phyloP scores from a whole-genome alignment of 495 filamentous ascomycete genomes.

The Astrothelium subdiscretum region DNA sequence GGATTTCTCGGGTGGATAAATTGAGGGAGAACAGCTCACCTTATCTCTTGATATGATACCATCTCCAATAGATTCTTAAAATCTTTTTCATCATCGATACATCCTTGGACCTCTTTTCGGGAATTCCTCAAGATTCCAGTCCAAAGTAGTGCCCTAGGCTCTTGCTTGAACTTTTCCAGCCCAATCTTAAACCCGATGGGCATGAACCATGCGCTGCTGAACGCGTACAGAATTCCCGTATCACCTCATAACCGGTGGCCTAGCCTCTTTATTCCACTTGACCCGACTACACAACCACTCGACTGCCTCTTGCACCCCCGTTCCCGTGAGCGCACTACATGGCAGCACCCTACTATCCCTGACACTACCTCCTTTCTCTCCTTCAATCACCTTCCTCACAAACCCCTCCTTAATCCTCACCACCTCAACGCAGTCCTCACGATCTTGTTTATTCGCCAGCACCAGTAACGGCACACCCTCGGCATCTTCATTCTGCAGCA shows the following conservation, averaged over 20 bases:
- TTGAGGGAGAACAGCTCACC: neutral
- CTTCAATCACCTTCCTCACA: constrained; percentile 87
- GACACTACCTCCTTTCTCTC: constrained; percentile 72
- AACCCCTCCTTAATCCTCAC: constrained; percentile 94
- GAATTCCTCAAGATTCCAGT: too few species aligned
- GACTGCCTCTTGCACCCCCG: constrained; percentile 84
- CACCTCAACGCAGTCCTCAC: constrained; percentile 95
- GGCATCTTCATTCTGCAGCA: constrained; percentile 72
- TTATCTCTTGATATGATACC: neutral
- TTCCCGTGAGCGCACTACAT: constrained; percentile 80
- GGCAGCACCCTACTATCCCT: constrained; percentile 86
- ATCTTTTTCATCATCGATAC: neutral
- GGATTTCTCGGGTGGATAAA: neutral
- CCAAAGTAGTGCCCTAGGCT: too few species aligned
- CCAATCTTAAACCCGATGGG: too few species aligned
- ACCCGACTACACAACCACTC: constrained; percentile 89
- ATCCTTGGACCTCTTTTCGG: neutral
- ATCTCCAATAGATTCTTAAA: neutral
- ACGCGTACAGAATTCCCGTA: too few species aligned
- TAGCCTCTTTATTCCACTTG: constrained; percentile 88
- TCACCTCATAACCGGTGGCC: constrained; percentile 86
- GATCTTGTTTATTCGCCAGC: constrained; percentile 93
- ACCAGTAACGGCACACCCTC: constrained; percentile 86
- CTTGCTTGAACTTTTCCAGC: too few species aligned
- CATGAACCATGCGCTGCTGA: too few species aligned